Evolutionary conservation across 768 basidiomycete genomes (phyloP).

Genomic region (Strobilomyces confusus): DNA sequence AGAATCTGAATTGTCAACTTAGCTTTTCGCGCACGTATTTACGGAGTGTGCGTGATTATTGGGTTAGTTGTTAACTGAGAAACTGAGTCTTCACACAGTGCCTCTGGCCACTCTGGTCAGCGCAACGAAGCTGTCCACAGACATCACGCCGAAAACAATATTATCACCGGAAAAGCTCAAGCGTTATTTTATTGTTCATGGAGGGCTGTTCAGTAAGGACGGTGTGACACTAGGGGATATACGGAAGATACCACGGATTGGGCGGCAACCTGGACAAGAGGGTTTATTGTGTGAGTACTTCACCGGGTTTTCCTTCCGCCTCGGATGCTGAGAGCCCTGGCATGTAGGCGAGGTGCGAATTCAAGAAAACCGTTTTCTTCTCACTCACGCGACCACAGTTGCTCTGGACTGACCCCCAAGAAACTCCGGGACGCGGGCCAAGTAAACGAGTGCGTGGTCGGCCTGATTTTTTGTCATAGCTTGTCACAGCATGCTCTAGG

Average conservation of each 20-base stretch:
- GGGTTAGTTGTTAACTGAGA: background rate
- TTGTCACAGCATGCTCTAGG: slow-evolving; percentile 42
- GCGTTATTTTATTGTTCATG: slow-evolving; percentile 93
- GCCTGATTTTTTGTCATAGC: slow-evolving; percentile 3
- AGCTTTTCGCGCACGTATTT: slow-evolving; percentile 94
- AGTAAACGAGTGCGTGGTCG: slow-evolving; percentile 79
- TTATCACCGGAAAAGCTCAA: slow-evolving; percentile 79
- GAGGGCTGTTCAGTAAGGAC: slow-evolving; percentile 94
- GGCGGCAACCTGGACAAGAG: slow-evolving; percentile 88
- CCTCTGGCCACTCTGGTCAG: slow-evolving; percentile 85
- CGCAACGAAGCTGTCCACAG: slow-evolving; percentile 57
- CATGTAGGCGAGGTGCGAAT: slow-evolving; percentile 56
- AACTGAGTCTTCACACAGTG: slow-evolving; percentile 46
- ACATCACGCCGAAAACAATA: slow-evolving; percentile 48
- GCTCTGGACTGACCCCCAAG: slow-evolving; percentile 97
- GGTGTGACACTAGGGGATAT: slow-evolving; percentile 93
- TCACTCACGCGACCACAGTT: slow-evolving; percentile 43
- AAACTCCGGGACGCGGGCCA: slow-evolving; percentile 82
- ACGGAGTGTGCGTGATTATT: slow-evolving; percentile 60
- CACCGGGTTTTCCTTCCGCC: slow-evolving; percentile 1
- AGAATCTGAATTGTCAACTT: slow-evolving; percentile 3
- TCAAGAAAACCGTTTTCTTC: background rate
- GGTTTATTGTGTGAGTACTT: slow-evolving; percentile 83
- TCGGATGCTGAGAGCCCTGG: slow-evolving; percentile 8
- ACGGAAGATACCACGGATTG: slow-evolving; percentile 80